phyloP scores from a whole-genome alignment of 257 asterid genomes.

The Penstemon newberryi region DNA sequence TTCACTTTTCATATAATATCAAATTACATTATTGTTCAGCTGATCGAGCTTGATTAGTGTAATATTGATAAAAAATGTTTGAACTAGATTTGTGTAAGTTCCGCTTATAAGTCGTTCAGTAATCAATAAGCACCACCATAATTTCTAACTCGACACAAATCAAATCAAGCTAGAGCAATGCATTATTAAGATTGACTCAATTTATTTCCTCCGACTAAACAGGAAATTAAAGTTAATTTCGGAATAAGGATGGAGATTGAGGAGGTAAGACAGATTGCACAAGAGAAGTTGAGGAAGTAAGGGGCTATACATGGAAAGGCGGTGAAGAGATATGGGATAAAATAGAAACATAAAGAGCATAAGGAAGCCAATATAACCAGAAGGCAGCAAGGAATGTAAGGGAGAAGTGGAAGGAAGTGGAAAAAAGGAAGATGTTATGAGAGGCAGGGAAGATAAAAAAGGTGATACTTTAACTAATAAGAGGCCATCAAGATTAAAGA shows the following conservation, averaged over 20 bases:
- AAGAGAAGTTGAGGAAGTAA: too few relatives aligned
- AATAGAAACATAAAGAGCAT: too few relatives aligned
- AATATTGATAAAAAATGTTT: not conserved
- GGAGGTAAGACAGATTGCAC: not conserved
- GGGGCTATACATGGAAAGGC: too few relatives aligned
- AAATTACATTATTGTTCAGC: not conserved
- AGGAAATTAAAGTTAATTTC: too few relatives aligned
- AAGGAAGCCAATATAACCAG: too few relatives aligned
- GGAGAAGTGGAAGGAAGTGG: too few relatives aligned
- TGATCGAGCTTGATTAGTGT: not conserved
- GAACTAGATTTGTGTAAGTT: not conserved
- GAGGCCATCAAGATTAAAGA: too few relatives aligned
- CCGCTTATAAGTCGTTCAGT: not conserved
- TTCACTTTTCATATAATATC: slow-evolving; percentile 24
- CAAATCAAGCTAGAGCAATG: not conserved
- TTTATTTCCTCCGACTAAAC: not conserved
- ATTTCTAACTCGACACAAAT: not conserved
- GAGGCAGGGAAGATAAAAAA: too few relatives aligned
- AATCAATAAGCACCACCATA: not conserved
- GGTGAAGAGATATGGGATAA: too few relatives aligned
- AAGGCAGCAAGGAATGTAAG: too few relatives aligned
- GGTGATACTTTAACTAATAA: too few relatives aligned
- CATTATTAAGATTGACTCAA: not conserved
- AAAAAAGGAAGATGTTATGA: too few relatives aligned
- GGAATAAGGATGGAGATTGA: not conserved